These are phyloP conservation scores for Termitomyces sp. DNA, from an alignment of 1,284 basidiomycete genomes.

Conservation along the genomic window DNA sequence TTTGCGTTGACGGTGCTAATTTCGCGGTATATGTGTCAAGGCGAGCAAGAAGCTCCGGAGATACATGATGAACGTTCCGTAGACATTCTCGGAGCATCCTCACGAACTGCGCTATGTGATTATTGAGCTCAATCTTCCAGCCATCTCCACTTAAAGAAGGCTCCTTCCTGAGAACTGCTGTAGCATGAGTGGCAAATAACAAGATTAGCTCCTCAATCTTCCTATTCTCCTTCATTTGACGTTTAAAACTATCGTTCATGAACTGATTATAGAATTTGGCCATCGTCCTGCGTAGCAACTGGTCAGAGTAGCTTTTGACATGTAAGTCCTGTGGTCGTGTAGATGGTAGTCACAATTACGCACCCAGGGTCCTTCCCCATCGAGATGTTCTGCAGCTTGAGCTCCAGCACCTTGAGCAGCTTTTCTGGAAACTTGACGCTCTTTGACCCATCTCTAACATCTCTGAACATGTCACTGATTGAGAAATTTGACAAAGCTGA, in stretches of 20 bases:
- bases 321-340: background rate
- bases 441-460: constrained; percentile 69
- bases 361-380: constrained; percentile 87
- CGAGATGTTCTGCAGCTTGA: constrained; percentile 82
- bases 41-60: constrained; percentile 76
- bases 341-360: constrained; percentile 28
- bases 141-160: constrained; percentile 71
- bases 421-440: constrained; percentile 91
- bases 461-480: constrained; percentile 79
- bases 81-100: constrained; percentile 82
- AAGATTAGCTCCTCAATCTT: constrained; percentile 97
- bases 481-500: constrained; percentile 76
- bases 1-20: constrained; percentile 50
- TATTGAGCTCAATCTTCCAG: constrained; percentile 92
- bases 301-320: constrained; percentile 71
- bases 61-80: constrained; percentile 65
- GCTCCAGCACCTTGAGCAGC: constrained; percentile 82
- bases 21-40: constrained; percentile 83
- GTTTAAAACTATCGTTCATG: constrained; percentile 77
- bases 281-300: constrained; percentile 81
- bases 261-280: constrained; percentile 89
- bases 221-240: constrained; percentile 91
- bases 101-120: constrained; percentile 86
- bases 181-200: constrained; percentile 90
- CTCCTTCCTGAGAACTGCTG: constrained; percentile 80